Evolutionary conservation across 164 flowering plant species (phyloP), one percentile per base, ranked within the genome.

Genomic region (Santalum album): DNA sequence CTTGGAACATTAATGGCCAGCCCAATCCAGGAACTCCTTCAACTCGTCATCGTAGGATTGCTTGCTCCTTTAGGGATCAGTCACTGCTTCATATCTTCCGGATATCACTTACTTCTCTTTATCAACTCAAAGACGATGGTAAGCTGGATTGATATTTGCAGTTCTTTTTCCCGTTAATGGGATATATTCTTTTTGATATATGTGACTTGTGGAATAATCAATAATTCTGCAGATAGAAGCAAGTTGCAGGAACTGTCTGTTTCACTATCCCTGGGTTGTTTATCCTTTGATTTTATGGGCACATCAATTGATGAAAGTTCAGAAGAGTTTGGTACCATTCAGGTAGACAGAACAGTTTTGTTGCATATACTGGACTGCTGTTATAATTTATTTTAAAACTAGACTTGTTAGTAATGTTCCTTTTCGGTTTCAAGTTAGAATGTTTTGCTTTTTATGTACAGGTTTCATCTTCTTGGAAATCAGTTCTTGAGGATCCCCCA

Each of bases 241-340:
- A 78, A 67, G 56, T 71, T 90, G 71, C 90, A 84, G 63, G 99
- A 85, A 67, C 64, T 82, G 62, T 88, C 96, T 19, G 85, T 94
- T 44, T 82, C 97, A 46, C 92, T 94, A 60, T 56, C 96, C 0
- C 73, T 89, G 12, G 85, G 79, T 65, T 94, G 99, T 68, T 61
- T 94, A 52, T 89, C 97, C 1, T 94, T 78, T 74, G 99, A 94
- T 69, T 94, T 94, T 79, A 91, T 82, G 56, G 99, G 99, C 46
- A 87, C 99, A 54, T 75, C 97, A 21, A 68, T 89, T 64, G 99
- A 94, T 81, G 99, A 94, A 78, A 89, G 96, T 69, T 87, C 97
- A 25, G 99, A 94, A 56, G 99, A 94, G 65, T 87, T 94, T 76
- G 99, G 99, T 63, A 87, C 97, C 57, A 82, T 89, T 32, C 99